Base-by-base conservation (phyloP, 129 eudicot species). In the Artemisia annua region DNA sequence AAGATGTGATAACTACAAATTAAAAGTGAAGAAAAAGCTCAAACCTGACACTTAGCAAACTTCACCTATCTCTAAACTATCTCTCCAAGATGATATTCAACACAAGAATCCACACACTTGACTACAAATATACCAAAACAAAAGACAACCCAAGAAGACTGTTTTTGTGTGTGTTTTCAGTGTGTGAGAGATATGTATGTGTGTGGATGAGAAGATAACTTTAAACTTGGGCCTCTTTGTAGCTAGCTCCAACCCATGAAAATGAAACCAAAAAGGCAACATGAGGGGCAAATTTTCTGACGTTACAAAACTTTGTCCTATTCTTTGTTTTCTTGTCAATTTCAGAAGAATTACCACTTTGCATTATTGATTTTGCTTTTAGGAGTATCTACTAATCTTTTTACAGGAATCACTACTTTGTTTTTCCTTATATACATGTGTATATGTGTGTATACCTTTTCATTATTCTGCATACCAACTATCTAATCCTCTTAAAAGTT, bases 231-330 rank as follows among this genome's bases (percentile, higher is more conserved):
- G 50, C 66, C 81, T 67, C 74, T 76, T 58, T 68, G 62, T 76
- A 76, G 80, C 68, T 70, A 77, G 65, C 76, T 77, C 64, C 75
- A 77, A 77, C 81, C 70, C 81, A 69, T 78, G 72, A 70, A 64
- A 78, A 53, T 71, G 67, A 64, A 71, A 78, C 66, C 72, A 53
- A 78, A 78, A 78, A 65, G 77, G 82, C 70, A 78, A 78, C 82
- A 78, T 78, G 82, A 72, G 66, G 77, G 67, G 74, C 77, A 63
- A 78, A 24, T 71, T 70, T 73, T 70, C 78, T 76, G 82, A 79
- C 83, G 83, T 79, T 87, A 78, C 76, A 75, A 67, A 71, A 70
- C 59, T 84, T 87, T 87, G 92, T 87, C 92, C 84, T 81, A 74
- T 84, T 79, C 84, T 76, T 87, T 84, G 88, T 87, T 75, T 78